phyloP scores from a whole-genome alignment of 345 rosid species.

The Populus davidiana region DNA sequence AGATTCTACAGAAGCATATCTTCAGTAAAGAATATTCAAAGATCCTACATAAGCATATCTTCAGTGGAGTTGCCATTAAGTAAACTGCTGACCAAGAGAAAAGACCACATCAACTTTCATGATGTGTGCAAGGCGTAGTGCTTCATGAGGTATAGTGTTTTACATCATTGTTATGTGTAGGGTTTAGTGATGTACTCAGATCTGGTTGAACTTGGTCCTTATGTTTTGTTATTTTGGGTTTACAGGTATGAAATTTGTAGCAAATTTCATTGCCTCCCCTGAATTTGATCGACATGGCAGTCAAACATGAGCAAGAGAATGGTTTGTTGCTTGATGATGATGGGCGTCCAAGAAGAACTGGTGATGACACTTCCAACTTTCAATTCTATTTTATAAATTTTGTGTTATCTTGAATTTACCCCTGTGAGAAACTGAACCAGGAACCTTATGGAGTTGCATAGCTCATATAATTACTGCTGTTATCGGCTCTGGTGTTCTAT shows the following conservation, averaged over 20 bases:
- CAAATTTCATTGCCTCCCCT: neutral
- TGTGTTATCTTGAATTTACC: neutral
- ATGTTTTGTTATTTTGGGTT: no score
- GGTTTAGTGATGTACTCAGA: neutral
- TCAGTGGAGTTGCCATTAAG: no score
- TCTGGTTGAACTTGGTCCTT: no score
- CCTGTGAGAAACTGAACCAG: neutral
- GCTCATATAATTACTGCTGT: slow-evolving; percentile 2
- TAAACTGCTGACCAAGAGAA: neutral
- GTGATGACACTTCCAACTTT: neutral
- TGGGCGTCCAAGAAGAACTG: neutral
- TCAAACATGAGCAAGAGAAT: neutral
- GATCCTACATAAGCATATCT: no score
- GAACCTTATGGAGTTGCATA: slow-evolving; percentile 2
- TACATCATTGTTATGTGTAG: no score
- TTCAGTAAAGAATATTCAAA: no score
- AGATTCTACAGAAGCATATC: no score
- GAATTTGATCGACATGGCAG: neutral
- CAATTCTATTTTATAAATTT: neutral
- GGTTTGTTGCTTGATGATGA: neutral
- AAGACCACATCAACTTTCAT: neutral
- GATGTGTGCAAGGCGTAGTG: neutral
- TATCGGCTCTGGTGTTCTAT: slow-evolving; percentile 4
- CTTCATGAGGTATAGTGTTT: neutral
- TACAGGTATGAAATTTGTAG: neutral